Evolutionary conservation across 345 rosid genomes (phyloP), one percentile per base, ranked within the genome.

Genomic region (Dimocarpus longan): DNA sequence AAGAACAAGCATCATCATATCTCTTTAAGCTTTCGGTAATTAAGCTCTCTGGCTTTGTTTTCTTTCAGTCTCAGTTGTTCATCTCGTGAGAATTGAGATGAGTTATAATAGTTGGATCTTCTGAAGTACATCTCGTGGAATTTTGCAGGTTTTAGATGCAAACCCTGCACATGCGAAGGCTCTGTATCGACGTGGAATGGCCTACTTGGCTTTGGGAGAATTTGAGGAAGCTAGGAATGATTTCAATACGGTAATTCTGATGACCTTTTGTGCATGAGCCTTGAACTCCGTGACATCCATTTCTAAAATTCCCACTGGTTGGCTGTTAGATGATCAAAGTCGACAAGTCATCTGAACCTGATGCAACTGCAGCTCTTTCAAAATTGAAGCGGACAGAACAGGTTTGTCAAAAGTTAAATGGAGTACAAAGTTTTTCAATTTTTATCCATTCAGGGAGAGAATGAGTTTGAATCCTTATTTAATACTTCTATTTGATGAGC

Each of bases 161-260:
- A 93, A 90, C 73, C 98, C 99, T 26, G 91, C 82, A 0, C 93
- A 94, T 71, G 92, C 74, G 63, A 96, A 96, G 85, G 98, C 92
- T 80, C 82, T 96, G 12, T 94, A 90, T 80, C 98, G 95, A 56
- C 97, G 99, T 8, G 98, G 99, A 86, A 94, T 91, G 99, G 98
- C 99, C 76, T 84, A 87, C 82, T 82, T 96, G 91, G 88, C 87
- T 26, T 87, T 85, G 48, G 99, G 93, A 79, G 97, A 93, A 83
- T 96, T 94, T 79, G 94, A 90, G 71, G 98, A 93, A 64, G 98
- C 98, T 84, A 87, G 82, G 81, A 87, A 68, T 15, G 94, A 93
- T 88, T 93, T 90, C 74, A 86, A 87, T 77, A 88, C 69, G 87
- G 95, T 96, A 87, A 44, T 66, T 46, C 32, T 63, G n/a, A 24